Conservation (phyloP, 768 basidiomycete genomes). For the Boletus subparvulus region DNA sequence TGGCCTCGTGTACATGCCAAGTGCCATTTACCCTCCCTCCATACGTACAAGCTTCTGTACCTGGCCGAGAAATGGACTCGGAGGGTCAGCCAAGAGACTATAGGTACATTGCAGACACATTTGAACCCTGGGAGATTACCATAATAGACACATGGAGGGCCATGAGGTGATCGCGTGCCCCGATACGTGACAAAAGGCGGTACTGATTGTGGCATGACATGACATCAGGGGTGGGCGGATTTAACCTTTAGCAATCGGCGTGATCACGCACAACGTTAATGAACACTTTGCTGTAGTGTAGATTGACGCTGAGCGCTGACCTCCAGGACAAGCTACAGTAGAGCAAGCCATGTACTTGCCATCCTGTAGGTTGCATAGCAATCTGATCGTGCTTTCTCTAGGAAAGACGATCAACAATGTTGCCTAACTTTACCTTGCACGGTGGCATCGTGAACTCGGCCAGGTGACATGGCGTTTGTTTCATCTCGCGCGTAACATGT, state of each 20-base stretch:
- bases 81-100: background rate
- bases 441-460: background rate
- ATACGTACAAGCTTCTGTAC: conserved; percentile 7
- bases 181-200: conserved; percentile 9
- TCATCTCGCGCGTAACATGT: background rate
- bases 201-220: conserved; percentile 10
- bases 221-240: conserved; percentile 19
- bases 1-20: background rate
- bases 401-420: background rate
- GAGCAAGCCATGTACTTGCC: conserved; percentile 8
- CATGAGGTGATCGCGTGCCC: conserved; percentile 32
- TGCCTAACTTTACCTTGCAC: background rate
- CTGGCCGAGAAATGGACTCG: conserved; percentile 21
- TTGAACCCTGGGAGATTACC: conserved; percentile 10
- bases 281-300: conserved; percentile 1
- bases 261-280: conserved; percentile 15
- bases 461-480: conserved; percentile 3
- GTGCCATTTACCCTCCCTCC: background rate
- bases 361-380: conserved; percentile 19
- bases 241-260: conserved; percentile 24
- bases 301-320: background rate
- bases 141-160: background rate
- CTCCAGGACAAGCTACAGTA: background rate
- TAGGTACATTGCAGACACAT: conserved; percentile 4
- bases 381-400: background rate